Base-by-base conservation (phyloP, 495 filamentous ascomycete genomes). In the Sabuloglossum arenarium region DNA sequence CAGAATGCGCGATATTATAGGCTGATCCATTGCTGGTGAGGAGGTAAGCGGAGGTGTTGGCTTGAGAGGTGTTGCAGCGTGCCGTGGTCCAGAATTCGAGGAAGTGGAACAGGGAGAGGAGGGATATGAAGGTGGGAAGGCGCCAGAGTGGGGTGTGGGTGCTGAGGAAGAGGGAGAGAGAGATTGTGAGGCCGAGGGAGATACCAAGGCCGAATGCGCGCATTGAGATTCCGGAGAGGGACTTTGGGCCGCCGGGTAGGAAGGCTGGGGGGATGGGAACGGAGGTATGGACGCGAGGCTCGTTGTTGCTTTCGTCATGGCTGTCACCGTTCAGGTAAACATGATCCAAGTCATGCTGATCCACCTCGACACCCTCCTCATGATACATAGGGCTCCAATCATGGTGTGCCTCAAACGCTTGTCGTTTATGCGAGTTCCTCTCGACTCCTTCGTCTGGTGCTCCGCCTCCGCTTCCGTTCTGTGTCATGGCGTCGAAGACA, bases 51-150 rank as follows among this genome's bases (percentile, higher is more conserved):
- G 72, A 72, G 19, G 86, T 69, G 6, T 74, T 73, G 6, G 87
- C 88, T n/a, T 74, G 68, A 34, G 70, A 67, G 0, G 87, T 85
- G 70, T 96, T 97, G 69, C 84, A 85, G 24, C 68, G 69, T 27
- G 91, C 91, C 0, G 90, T 96, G 51, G 79, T 82, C 71, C 76
- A 90, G 74, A 85, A 98, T 69, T 98, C 91, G 67, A 98, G 82
- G 71, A 94, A 94, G 69, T 98, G 91, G 75, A 96, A 96, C 55
- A 83, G 64, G 16, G 81, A 78, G 56, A 98, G 80, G 27, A 79
- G 67, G 49, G 74, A 69, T 63, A 88, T 61, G 71, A 98, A 94
- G 73, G 87, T 82, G 19, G 87, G 80, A 0, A 83, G 65, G 58
- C 91, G 85, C 88, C 89, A 96, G 59, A 89, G 74, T 0, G 76